Percentiles rank a stretch among this genome's conserved stretches.
These are phyloP conservation scores for Chondrus crispus DNA, from an alignment of 23 red algal species.

Conservation along the genomic window DNA sequence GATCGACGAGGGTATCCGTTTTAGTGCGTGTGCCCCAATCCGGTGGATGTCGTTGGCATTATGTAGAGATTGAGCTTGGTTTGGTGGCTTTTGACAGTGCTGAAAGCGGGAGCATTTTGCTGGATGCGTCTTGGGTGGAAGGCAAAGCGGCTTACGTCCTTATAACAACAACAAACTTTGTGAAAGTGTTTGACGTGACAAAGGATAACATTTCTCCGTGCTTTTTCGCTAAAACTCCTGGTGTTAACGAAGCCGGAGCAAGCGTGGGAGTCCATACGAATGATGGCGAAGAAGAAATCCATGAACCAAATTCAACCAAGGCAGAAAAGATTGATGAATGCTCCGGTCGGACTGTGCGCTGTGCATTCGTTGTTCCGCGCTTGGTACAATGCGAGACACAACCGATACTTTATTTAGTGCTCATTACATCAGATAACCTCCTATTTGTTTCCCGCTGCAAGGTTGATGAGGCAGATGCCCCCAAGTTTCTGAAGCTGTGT, in stretches of 20 bases:
- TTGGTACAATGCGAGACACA: too few species aligned
- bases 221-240: slow-evolving; percentile 32
- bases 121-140: slow-evolving; percentile 30
- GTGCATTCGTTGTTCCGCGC: too few species aligned
- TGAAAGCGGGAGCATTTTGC: slow-evolving; percentile 31
- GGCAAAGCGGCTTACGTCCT: slow-evolving; percentile 26
- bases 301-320: too few species aligned
- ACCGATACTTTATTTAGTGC: too few species aligned
- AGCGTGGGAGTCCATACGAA: too few species aligned
- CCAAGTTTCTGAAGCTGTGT: too few species aligned
- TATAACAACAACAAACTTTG: slow-evolving; percentile 38
- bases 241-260: neutral
- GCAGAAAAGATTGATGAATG: too few species aligned
- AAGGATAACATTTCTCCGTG: slow-evolving; percentile 46
- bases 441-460: neutral
- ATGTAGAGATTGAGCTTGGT: slow-evolving; percentile 43
- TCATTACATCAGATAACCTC: too few species aligned
- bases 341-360: too few species aligned
- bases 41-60: neutral
- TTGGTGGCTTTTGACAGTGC: slow-evolving; percentile 10
- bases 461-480: neutral
- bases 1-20: slow-evolving; percentile 20
- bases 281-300: too few species aligned
- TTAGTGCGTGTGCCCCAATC: neutral
- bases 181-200: slow-evolving; percentile 61